Evolutionary conservation across 192 early-diverging fungal species (phyloP).

Genomic region (Thamnidium elegans): DNA sequence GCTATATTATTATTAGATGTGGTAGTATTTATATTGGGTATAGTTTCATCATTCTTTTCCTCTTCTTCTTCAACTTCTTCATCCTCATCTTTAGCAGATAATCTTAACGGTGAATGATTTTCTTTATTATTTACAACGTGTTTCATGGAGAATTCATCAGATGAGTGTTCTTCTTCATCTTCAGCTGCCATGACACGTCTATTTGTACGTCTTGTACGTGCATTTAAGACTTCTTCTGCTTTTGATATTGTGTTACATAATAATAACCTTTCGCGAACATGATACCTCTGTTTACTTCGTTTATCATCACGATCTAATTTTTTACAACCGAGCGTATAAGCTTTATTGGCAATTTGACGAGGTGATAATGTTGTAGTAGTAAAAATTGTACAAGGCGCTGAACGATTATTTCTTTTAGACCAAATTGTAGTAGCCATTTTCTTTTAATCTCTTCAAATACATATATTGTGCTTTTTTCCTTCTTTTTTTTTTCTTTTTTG

Average conservation of each 20-base stretch:
- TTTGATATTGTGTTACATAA: constrained; percentile 19
- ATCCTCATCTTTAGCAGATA: constrained; percentile 2
- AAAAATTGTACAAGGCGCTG: constrained; percentile 13
- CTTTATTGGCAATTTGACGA: constrained; percentile 27
- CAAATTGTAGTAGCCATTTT: constrained; percentile 12
- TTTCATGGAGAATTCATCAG: neutral
- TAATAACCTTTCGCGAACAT: constrained; percentile 21
- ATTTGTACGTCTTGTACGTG: constrained; percentile 26
- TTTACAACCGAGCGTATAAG: constrained; percentile 21
- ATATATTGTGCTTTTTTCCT: neutral
- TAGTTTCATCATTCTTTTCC: neutral
- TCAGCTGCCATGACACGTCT: constrained; percentile 29
- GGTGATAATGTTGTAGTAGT: constrained; percentile 15
- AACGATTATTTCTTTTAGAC: constrained; percentile 16
- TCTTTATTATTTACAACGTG: neutral
- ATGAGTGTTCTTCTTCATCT: constrained; percentile 18
- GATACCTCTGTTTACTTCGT: constrained; percentile 18
- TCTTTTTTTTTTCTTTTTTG: constrained; percentile 8
- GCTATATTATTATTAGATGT: neutral
- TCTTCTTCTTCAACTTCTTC: neutral
- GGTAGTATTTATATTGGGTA: no score
- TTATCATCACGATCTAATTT: constrained; percentile 31
- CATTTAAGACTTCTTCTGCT: constrained; percentile 27
- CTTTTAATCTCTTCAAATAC: neutral
- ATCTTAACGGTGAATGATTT: constrained; percentile 9